Evolutionary conservation across 305 asterid species (phyloP), one percentile per base, ranked within the genome.

Genomic region (Coffea humblotiana): DNA sequence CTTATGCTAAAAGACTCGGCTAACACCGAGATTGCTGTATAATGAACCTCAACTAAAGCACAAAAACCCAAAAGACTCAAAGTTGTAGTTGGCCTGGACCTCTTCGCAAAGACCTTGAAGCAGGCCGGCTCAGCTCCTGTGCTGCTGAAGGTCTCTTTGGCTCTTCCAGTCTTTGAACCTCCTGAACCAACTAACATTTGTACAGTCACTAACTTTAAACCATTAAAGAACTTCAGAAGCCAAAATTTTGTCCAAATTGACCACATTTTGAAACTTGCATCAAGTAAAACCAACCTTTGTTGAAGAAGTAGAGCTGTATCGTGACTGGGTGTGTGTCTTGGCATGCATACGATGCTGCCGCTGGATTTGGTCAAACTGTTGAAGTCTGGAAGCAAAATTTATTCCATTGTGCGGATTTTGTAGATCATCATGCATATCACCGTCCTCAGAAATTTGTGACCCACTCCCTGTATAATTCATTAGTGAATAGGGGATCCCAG

Each of bases 311-410:
- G 94, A 88, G 85, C 77, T 80, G 81, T 75, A 79, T 61, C 91
- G 93, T 71, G 88, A 82, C 70, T 82, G 88, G 27, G 91, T 16
- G 76, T 82, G 93, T 48, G 87, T 77, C 90, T 85, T 95, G 45
- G 87, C 82, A 81, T 88, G 89, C 78, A 70, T 76, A 32, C 96
- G 95, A 77, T 94, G 99, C 86, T 85, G 94, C 82, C 83, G 89
- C 88, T 96, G 99, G 84, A 92, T 94, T 67, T 84, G 89, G 78
- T 86, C 92, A 85, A 96, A 93, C 84, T 90, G 96, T 84, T 87
- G 91, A 84, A 93, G 85, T 86, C 85, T 88, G 37, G 93, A 88
- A 58, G 83, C 79, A 52, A 96, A 94, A 89, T 94, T 88, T 73
- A 93, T 90, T 72, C 92, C 97, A 16, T 85, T 88, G 27, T 85